Conservation (phyloP, 2,329 filamentous ascomycete genomes). For the Penicillium sp. region DNA sequence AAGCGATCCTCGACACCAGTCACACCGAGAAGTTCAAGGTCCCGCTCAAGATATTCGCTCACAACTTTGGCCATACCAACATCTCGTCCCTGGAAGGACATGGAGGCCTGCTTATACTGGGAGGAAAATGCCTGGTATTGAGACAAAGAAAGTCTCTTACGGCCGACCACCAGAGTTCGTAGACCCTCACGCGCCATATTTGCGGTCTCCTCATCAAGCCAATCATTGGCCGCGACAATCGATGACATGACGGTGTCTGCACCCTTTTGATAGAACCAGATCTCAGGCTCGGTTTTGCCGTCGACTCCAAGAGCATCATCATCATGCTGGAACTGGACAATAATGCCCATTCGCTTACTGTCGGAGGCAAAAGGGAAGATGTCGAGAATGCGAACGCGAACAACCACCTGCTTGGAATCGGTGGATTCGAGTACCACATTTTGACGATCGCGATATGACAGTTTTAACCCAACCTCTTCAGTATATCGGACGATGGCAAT, state of each 20-base stretch:
- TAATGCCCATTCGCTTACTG: conserved; percentile 95
- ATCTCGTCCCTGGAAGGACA: conserved; percentile 76
- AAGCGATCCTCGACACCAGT: conserved; percentile 97
- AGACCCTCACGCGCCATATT: conserved; percentile 98
- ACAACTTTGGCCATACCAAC: conserved; percentile 75
- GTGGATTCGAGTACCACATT: conserved; percentile 77
- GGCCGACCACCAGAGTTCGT: conserved; percentile 89
- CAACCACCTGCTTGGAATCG: conserved; percentile 66
- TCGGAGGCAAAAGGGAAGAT: conserved; percentile 98
- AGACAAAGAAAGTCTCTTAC: conserved; percentile 72
- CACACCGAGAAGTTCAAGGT: conserved; percentile 90
- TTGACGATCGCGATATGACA: conserved; percentile 80
- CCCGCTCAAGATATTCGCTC: conserved; percentile 73
- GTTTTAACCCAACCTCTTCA: conserved; percentile 79
- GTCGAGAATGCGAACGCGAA: conserved; percentile 83
- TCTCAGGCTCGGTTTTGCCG: conserved; percentile 61
- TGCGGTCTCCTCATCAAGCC: conserved; percentile 97
- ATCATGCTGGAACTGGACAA: conserved; percentile 74
- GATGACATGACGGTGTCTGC: conserved; percentile 97
- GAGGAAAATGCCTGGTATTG: conserved; percentile 77
- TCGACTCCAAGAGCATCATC: conserved; percentile 48
- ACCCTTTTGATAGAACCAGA: conserved; percentile 98
- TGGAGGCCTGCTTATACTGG: conserved; percentile 71
- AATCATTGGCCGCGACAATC: conserved; percentile 93
- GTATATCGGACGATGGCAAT: conserved; percentile 98